Base-by-base conservation (phyloP, 2,329 filamentous ascomycete species). In the Emydomyces testavorans region DNA sequence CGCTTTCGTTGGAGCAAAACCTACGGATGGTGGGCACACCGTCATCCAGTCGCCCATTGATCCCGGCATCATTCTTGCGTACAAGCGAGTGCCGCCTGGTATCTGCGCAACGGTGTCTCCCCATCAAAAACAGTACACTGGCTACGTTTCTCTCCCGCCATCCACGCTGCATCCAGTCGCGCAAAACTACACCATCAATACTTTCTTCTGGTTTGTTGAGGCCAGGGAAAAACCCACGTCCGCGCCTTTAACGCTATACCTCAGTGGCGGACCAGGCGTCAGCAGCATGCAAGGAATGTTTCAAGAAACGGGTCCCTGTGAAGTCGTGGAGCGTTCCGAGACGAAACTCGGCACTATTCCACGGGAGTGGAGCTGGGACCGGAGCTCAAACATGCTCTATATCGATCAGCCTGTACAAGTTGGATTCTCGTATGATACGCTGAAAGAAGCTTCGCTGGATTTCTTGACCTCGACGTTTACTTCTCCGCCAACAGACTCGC, bases 361-460 rank as follows among this genome's bases (percentile, higher is more conserved):
- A 26, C 77, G 78, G 53, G 71, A 72, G 1, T 73, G 71, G 58
- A 72, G 73, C 2, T 79, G 75, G 74, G 75, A 73, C 48, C 71
- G 72, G 51, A 67, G 70, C 4, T 75, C 73, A 52, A 83, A 83
- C 54, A 76, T 82, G 70, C 73, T 85, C 13, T 85, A 82, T 61
- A 77, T 85, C 55, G 81, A 85, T 55, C 76, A 85, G 59, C 82
- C 77, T 4, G 74, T 71, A 10, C 71, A 75, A 36, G 71, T 76
- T 3, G 78, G 78, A 0, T 53, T 53, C 36, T 55, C 53, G 6
- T 53, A 50, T 29, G 53, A 54, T 43, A 47, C 36, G 4, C 15
- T 53, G n/a, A 29, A 23, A 3, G 49, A 53, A 38, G 52, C 49
- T 11, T 53, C 50, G 13, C 42, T 52, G 48, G 46, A 54, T 46